Evolutionary conservation across 306 rosid genomes (phyloP), one percentile per base, ranked within the genome.

Genomic region (Acacia melanoxylon): DNA sequence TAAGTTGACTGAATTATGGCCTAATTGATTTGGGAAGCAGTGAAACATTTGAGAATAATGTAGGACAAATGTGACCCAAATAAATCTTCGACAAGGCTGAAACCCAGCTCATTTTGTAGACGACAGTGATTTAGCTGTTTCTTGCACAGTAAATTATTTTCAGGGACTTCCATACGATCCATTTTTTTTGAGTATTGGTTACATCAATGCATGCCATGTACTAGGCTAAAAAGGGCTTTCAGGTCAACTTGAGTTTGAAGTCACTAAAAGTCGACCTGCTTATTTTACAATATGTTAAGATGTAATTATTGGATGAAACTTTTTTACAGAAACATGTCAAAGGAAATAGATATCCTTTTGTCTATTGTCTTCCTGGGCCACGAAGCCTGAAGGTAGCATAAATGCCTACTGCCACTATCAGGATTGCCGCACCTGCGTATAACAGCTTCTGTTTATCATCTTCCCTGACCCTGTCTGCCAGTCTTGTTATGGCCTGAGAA

Each of bases 321-420:
- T 35, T 15, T 41, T 17, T 58, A 45, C 69, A 29, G 29, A 77
- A 73, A 45, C 74, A 78, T 16, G 46, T 45, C 35, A 45, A 66
- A 66, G 25, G 73, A 52, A 76, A 62, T 58, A 31, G 27, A 74
- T 17, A 27, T 0, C 17, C 17, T 16, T n/a, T 59, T 69, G 42
- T 8, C 75, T 87, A 87, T 33, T 45, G 3, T 76, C 78, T 79
- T 59, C 44, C 82, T 9, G 41, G 40, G 19, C 69, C 62, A 10
- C 90, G 90, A 72, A 82, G 52, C 85, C 79, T 87, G 68, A 46
- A 79, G 67, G 81, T 54, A 24, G 84, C 86, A 73, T 79, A 87
- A 79, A 85, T 75, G 58, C 88, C 81, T 2, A 87, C 72, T 14
- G 85, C 84, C 35, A 79, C 83, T 8, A 78, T 86, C 29, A 85